Evolutionary conservation across 257 asterid species (phyloP).

Genomic region (Solanum sejunctum): DNA sequence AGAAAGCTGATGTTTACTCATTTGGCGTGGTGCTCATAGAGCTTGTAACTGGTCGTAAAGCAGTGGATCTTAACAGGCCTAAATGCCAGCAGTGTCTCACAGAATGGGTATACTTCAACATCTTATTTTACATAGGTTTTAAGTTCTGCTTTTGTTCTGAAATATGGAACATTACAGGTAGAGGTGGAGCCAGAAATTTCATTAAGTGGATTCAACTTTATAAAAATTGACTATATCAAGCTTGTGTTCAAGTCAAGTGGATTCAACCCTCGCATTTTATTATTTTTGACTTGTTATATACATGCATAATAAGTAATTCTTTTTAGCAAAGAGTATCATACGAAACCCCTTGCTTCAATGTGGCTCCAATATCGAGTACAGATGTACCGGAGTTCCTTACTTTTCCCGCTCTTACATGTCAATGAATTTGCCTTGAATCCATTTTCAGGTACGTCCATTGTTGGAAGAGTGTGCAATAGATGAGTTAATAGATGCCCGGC

Average conservation of each 20-base stretch:
- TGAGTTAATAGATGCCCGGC: constrained; percentile 45
- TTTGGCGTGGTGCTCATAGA: constrained; percentile 66
- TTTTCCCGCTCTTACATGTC: background rate
- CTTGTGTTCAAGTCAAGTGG: no score
- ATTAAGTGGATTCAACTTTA: no score
- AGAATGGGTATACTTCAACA: constrained; percentile 40
- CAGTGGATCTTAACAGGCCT: constrained; percentile 60
- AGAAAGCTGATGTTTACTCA: constrained; percentile 64
- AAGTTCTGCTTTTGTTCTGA: background rate
- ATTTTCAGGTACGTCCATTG: constrained; percentile 51
- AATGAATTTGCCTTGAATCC: background rate
- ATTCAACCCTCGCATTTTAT: no score
- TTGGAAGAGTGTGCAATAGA: constrained; percentile 41
- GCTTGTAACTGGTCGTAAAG: constrained; percentile 62
- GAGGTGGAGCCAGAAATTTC: no score
- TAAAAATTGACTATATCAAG: no score
- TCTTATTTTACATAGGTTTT: background rate
- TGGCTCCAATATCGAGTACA: background rate
- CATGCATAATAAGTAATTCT: no score
- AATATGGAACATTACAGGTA: background rate
- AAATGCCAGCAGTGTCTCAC: constrained; percentile 68
- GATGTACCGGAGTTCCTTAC: background rate
- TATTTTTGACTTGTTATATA: no score
- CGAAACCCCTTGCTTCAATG: no score
- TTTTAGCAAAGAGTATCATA: no score